phyloP scores from a whole-genome alignment of 768 basidiomycete genomes.

The Macrocybe gigantea region DNA sequence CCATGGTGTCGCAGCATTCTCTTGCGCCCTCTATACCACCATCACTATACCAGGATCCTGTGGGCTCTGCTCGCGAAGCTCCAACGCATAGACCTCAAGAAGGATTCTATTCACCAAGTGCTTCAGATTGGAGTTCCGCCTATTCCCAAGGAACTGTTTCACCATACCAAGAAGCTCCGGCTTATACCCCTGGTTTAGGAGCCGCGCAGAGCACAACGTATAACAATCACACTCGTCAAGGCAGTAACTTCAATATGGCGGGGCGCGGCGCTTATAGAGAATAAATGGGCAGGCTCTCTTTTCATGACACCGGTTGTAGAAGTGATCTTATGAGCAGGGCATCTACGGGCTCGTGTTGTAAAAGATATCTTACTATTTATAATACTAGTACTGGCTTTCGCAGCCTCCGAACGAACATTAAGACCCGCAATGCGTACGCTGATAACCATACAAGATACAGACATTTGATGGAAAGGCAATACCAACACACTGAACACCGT shows the following conservation, averaged over 20 bases:
- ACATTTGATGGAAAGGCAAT: no score
- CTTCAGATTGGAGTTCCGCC: constrained; percentile 7
- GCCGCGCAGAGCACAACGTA: constrained; percentile 20
- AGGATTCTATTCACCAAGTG: constrained; percentile 27
- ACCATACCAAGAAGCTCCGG: constrained; percentile 10
- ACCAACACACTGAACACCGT: no score
- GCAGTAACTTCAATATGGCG: constrained; percentile 26
- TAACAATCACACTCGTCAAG: constrained; percentile 19
- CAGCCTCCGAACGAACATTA: no score
- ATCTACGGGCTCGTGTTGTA: no score
- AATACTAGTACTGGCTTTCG: no score
- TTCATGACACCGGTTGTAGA: no score
- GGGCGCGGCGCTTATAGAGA: constrained; percentile 35
- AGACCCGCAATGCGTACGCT: no score
- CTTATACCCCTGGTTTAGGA: constrained; percentile 12
- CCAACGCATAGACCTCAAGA: constrained; percentile 58
- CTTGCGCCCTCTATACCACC: constrained; percentile 34
- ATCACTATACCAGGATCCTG: constrained; percentile 31
- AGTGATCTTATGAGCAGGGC: no score
- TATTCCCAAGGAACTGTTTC: constrained; percentile 10
- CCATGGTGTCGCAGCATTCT: constrained; percentile 32
- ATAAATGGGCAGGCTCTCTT: constrained; percentile 1
- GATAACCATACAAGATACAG: no score
- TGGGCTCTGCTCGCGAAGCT: constrained; percentile 45
- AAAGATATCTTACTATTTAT: no score